Base-by-base conservation (phyloP, 2,329 filamentous ascomycete species). In the Alternaria infectoria region DNA sequence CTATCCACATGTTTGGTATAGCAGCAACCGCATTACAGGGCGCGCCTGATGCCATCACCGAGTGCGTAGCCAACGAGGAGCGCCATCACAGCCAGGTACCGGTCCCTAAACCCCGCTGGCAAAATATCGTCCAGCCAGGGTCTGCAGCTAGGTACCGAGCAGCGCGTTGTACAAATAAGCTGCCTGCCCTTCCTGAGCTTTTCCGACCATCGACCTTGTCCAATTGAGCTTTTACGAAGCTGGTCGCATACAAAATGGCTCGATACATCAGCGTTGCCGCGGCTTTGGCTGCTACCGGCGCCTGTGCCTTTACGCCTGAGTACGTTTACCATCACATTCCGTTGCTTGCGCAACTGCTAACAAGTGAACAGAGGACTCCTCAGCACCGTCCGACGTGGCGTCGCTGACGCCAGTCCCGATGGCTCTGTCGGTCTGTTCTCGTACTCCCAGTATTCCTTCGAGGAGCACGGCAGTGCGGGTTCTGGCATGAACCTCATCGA, bases 381-480 rank as follows among this genome's bases (percentile, higher is more conserved):
- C 71, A 89, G 89, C 69, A 91, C 90, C n/a, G 91, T 92, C 26
- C 88, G 91, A 62, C 88, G 92, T 56, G 90, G 89, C 26, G 78
- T 88, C 12, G 91, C 88, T 59, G 79, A 88, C 3, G 91, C 92
- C 13, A 94, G 93, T 77, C 78, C 84, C 32, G 83, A 86, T 56
- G 91, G 91, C 55, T 86, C 86, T 49, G 82, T 87, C 59, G 85
- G 89, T 43, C 80, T 93, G 17, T 92, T 90, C 75, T 88, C 89
- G 40, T 86, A 88, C 25, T 91, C 91, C 2, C 88, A 90, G 11
- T 97, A 97, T 80, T 94, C 90, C 2, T 97, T 97, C 78, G 85
- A 91, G 45, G 85, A 87, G 2, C 91, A 95, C 85, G 54, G 86
- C 85, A 13, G 88, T 88, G 47, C 46, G 7, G 30, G 84, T 88